These are phyloP conservation scores for Schizophyllum amplum DNA, from an alignment of 1,284 basidiomycete genomes.

Conservation along the genomic window DNA sequence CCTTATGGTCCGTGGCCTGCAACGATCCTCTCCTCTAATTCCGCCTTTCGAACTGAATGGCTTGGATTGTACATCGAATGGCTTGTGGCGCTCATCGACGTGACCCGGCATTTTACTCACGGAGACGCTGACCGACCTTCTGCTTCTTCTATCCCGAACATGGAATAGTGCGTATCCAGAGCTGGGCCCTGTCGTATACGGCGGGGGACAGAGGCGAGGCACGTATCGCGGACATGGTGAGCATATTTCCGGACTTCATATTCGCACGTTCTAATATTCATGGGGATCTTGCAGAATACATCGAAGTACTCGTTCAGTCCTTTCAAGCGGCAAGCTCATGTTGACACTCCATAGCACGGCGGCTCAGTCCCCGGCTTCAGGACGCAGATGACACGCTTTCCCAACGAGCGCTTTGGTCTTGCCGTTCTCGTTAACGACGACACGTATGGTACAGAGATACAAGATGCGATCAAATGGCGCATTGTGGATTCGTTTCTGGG, in stretches of 20 bases:
- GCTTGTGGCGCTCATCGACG: no score
- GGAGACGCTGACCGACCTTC: no score
- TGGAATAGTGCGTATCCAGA: conserved; percentile 6
- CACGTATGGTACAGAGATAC: conserved; percentile 9
- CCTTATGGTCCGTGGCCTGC: no score
- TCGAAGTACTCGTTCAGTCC: conserved; percentile 5
- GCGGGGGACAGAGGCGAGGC: conserved; percentile 12
- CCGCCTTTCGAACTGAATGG: no score
- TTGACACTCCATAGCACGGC: conserved; percentile 6
- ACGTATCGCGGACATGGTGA: conserved; percentile 17
- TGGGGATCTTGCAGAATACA: conserved; percentile 7
- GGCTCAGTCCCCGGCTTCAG: conserved; percentile 11
- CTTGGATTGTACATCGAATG: no score
- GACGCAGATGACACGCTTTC: conserved; percentile 16
- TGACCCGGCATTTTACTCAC: no score
- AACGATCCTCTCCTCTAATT: no score
- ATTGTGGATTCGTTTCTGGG: conserved; percentile 16
- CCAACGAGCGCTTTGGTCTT: conserved; percentile 15
- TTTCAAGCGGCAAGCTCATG: not conserved
- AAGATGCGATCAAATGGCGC: conserved; percentile 15
- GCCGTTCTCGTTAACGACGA: conserved; percentile 18
- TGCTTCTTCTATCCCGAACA: no score
- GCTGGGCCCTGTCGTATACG: conserved; percentile 13
- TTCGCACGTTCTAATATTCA: not conserved
- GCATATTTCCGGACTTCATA: not conserved